Base-by-base conservation (phyloP, 164 flowering plant species). In the Brasenia schreberi region DNA sequence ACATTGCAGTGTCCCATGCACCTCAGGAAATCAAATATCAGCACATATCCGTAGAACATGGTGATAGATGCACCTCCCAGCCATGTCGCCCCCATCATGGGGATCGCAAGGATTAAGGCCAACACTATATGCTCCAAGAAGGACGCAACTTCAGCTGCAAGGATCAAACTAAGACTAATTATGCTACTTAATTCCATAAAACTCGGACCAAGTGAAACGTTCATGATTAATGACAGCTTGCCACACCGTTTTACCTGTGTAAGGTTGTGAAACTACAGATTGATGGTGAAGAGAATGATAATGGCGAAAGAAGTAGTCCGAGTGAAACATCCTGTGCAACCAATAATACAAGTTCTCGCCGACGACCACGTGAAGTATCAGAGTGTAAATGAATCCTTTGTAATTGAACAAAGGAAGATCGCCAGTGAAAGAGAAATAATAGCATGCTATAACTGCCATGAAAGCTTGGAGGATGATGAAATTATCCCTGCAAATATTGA, bases 241-340 rank as follows among this genome's bases (percentile, higher is more conserved):
- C 1, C 4, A 33, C 4, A 33, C 39, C 39, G 39, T 33, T 33
- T 66, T 81, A 92, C 98, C 89, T 59, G 98, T 84, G 52, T 67
- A 78, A 39, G 93, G 66, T 42, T 84, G 85, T 0, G 82, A 79
- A 5, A 88, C 92, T 33, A 74, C 70, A 62, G 92, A 90, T 43
- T 84, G 65, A 70, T 92, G 98, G 73, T 90, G 95, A 7, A 85
- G 71, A 59, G 93, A 87, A 75, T 92, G 98, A 76, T 88, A 88
- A 43, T 74, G 56, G 42, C 77, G 65, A 27, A 82, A 92, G 14
- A 88, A 71, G 66, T 70, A 67, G 5, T 69, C 70, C 17, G 64
- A 58, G 56, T 89, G 98, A 49, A 87, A 70, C 12, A 6, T 64
- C 71, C 83, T 81, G 65, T 92, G 98, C 0, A 77, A 19, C 80